phyloP scores from a whole-genome alignment of 768 basidiomycete genomes.

The Phylloporus scabripes region DNA sequence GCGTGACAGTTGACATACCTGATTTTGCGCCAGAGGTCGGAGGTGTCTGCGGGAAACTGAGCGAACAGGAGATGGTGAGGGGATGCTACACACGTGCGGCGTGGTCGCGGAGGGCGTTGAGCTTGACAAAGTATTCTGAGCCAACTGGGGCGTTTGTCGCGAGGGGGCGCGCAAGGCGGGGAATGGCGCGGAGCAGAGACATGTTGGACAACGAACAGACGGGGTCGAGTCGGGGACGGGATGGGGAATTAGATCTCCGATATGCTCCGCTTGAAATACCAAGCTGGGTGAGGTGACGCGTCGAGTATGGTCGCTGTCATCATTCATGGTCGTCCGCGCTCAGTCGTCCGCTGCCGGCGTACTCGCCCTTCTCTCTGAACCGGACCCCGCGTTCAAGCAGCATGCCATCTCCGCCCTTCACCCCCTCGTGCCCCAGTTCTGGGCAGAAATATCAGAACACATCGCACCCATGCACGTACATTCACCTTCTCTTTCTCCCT shows the following conservation, averaged over 20 bases:
- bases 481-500: slow-evolving; percentile 9
- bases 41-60: slow-evolving; percentile 47
- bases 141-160: slow-evolving; percentile 36
- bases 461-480: slow-evolving; percentile 76
- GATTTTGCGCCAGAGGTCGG: slow-evolving; percentile 83
- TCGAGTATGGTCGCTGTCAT: slow-evolving; percentile 14
- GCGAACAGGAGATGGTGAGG: slow-evolving; percentile 2
- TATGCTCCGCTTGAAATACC: slow-evolving; percentile 29
- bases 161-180: slow-evolving; percentile 32
- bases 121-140: slow-evolving; percentile 44
- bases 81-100: slow-evolving; percentile 47
- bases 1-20: slow-evolving; percentile 43
- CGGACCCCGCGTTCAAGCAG: slow-evolving; percentile 79
- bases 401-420: slow-evolving; percentile 85
- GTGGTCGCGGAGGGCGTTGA: slow-evolving; percentile 57
- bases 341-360: slow-evolving; percentile 87
- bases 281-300: slow-evolving; percentile 44
- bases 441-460: slow-evolving; percentile 98
- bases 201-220: slow-evolving; percentile 24
- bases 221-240: slow-evolving; percentile 28
- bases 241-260: slow-evolving; percentile 19
- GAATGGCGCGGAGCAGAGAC: slow-evolving; percentile 48
- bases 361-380: slow-evolving; percentile 87
- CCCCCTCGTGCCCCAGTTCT: slow-evolving; percentile 86
- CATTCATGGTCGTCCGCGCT: slow-evolving; percentile 53